Base-by-base conservation (phyloP, 495 filamentous ascomycete genomes). In the Xylaria grammica region DNA sequence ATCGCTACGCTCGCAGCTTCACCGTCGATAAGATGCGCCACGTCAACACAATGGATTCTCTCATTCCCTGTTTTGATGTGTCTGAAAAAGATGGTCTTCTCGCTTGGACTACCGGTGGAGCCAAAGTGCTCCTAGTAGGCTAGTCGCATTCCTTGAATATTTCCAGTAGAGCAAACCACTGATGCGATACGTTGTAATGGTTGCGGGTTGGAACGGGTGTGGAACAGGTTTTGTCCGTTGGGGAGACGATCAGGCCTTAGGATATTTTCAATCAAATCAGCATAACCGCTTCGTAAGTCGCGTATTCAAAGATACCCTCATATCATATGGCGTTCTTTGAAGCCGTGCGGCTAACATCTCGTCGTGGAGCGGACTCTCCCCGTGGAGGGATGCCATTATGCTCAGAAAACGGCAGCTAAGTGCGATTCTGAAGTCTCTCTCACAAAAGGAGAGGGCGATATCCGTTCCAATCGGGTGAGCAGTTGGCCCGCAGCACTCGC, bases 201-300 rank as follows among this genome's bases (percentile, higher is more conserved):
- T 26, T 75, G 42, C 70, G 67, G 0, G 72, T 75, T 7, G 66
- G 77, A 38, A 62, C 63, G n/a, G n/a, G n/a, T n/a, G n/a, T n/a
- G n/a, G n/a, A n/a, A n/a, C n/a, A n/a, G n/a, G n/a, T n/a, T n/a
- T n/a, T n/a, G n/a, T n/a, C n/a, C n/a, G n/a, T n/a, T n/a, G n/a
- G n/a, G n/a, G n/a, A n/a, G n/a, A n/a, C n/a, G n/a, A n/a, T n/a
- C n/a, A n/a, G n/a, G n/a, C n/a, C n/a, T n/a, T n/a, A n/a, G n/a
- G n/a, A n/a, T n/a, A n/a, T 70, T 20, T 79, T 77, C 65, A 68
- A 69, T 17, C 75, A 79, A 61, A 73, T 77, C 66, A 71, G 69
- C 66, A 73, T 78, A 67, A 69, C 77, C 34, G 72, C 75, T 54
- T 72, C 73, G 75, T 78, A 65, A 61, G 74, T 70, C 17, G 7